These are phyloP conservation scores for Alternaria arbusti DNA, from an alignment of 2,329 filamentous ascomycete species.

Conservation along the genomic window DNA sequence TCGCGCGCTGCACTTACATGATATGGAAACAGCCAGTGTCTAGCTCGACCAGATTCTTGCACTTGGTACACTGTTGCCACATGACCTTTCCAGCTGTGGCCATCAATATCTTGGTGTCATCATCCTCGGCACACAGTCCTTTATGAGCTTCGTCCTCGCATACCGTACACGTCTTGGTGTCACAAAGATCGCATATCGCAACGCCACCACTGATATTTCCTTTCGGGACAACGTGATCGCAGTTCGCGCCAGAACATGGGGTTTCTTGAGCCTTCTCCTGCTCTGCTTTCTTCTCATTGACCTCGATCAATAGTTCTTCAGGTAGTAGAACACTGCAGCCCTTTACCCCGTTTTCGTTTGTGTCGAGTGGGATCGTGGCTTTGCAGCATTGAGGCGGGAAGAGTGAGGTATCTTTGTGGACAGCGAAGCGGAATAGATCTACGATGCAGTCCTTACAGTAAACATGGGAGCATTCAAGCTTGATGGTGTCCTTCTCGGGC, in stretches of 20 bases:
- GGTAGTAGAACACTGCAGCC: not conserved
- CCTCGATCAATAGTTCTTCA: not conserved
- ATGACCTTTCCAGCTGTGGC: slow-evolving; percentile 11
- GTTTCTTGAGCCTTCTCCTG: not conserved
- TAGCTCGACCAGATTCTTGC: slow-evolving; percentile 29
- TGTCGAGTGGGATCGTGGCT: slow-evolving; percentile 20
- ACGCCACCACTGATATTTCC: not conserved
- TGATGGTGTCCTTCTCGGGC: not conserved
- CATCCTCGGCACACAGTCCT: slow-evolving; percentile 14
- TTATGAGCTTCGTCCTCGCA: not conserved
- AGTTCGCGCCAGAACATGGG: not conserved
- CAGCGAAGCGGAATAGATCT: not conserved
- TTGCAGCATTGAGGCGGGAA: slow-evolving; percentile 39
- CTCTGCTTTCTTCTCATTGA: not conserved
- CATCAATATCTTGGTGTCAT: slow-evolving; percentile 26
- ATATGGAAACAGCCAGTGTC: slow-evolving; percentile 28
- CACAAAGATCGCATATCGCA: not conserved
- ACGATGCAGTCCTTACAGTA: not conserved
- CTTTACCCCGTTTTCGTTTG: slow-evolving; percentile 18
- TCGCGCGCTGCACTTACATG: not conserved
- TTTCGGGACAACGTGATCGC: not conserved
- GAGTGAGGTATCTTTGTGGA: slow-evolving; percentile 14
- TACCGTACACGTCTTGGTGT: not conserved
- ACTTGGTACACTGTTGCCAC: slow-evolving; percentile 25
- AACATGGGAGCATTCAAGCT: not conserved